Conservation (phyloP, 2,329 filamentous ascomycete species). For the Alternaria sp. region DNA sequence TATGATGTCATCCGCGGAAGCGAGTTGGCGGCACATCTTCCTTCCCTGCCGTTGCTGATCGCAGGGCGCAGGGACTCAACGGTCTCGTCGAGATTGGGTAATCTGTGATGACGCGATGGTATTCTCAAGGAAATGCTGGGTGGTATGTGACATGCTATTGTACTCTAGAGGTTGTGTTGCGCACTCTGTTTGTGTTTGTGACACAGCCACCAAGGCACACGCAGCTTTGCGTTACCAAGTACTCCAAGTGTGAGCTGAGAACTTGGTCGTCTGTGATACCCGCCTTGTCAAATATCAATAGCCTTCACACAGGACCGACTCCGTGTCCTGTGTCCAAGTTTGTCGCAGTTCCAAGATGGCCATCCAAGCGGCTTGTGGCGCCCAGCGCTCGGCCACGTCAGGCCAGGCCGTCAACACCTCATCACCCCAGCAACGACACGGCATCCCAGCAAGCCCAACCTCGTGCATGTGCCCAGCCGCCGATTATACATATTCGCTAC, state of each 20-base stretch:
- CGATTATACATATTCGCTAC: constrained; percentile 37
- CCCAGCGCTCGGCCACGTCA: constrained; percentile 34
- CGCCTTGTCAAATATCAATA: neutral
- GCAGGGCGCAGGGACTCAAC: constrained; percentile 9
- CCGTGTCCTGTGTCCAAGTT: neutral
- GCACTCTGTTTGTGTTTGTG: neutral
- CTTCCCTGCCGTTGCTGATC: neutral
- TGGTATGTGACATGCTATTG: neutral
- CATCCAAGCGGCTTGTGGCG: constrained; percentile 15
- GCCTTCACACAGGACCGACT: constrained; percentile 1
- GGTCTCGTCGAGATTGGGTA: neutral
- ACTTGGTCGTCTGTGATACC: neutral
- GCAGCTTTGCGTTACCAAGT: constrained; percentile 1
- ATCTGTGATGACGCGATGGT: constrained; percentile 1
- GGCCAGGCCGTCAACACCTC: constrained; percentile 28
- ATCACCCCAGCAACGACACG: constrained; percentile 39
- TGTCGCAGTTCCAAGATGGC: constrained; percentile 13
- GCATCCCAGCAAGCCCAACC: constrained; percentile 17
- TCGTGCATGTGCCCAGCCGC: constrained; percentile 20
- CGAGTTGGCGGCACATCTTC: constrained; percentile 10
- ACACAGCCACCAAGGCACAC: neutral
- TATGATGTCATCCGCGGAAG: constrained; percentile 30
- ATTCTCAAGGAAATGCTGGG: neutral
- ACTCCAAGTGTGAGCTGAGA: neutral
- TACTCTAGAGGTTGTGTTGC: neutral